A percentile compares a stretch with the other conserved stretches of the same genome.
Evolutionary conservation across 371 early-diverging fungal genomes (phyloP).

Genomic region (Dichotomocladium elegans): DNA sequence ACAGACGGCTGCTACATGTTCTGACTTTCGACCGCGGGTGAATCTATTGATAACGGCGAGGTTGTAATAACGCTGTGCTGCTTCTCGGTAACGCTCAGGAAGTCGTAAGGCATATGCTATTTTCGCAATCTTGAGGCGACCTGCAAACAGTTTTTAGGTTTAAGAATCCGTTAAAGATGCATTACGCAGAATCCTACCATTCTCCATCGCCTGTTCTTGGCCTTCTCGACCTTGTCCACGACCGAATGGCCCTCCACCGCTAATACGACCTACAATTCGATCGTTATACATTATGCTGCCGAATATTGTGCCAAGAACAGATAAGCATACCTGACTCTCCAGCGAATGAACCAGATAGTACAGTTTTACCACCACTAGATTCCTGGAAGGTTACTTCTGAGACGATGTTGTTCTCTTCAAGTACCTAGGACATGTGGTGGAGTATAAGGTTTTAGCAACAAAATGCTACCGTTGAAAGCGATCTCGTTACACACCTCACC

Average conservation of each 20-base stretch:
- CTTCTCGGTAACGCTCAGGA: slow-evolving; percentile 77
- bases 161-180: slow-evolving; percentile 6
- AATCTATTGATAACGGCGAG: slow-evolving; percentile 90
- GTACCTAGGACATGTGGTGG: slow-evolving; percentile 72
- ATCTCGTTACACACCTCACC: slow-evolving; percentile 50
- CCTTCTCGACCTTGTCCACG: slow-evolving; percentile 56
- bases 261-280: slow-evolving; percentile 43
- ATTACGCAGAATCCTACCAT: slow-evolving; percentile 27
- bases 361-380: slow-evolving; percentile 78
- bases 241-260: slow-evolving; percentile 52
- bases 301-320: neutral
- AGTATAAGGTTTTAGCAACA: neutral
- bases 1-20: slow-evolving; percentile 92
- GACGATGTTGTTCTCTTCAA: slow-evolving; percentile 96
- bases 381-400: slow-evolving; percentile 94
- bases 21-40: slow-evolving; percentile 87
- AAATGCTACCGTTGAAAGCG: neutral
- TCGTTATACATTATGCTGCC: neutral
- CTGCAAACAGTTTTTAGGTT: too few species aligned
- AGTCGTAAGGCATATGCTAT: slow-evolving; percentile 68
- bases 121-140: slow-evolving; percentile 57
- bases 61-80: slow-evolving; percentile 92
- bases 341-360: slow-evolving; percentile 77
- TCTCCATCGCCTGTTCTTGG: slow-evolving; percentile 68
- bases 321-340: slow-evolving; percentile 38